A percentile compares a stretch with the other conserved stretches of the same genome.
phyloP scores from a whole-genome alignment of 2,329 filamentous ascomycete genomes.

The Colletotrichum sublineola region DNA sequence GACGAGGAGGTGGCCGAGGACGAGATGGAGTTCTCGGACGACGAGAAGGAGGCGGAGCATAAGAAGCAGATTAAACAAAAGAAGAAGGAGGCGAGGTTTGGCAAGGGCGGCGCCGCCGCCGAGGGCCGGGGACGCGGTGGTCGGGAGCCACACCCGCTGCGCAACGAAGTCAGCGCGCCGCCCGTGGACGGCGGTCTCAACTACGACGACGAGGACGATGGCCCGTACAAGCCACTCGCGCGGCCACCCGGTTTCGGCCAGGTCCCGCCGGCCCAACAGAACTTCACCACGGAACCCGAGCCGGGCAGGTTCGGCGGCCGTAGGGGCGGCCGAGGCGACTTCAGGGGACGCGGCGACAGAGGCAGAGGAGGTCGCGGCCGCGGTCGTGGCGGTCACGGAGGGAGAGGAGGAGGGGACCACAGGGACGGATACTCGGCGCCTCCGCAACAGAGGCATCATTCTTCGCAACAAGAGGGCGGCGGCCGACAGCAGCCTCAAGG shows the following conservation, averaged over 20 bases:
- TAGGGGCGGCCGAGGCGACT: constrained; percentile 60
- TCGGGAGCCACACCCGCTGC: constrained; percentile 56
- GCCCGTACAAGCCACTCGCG: constrained; percentile 78
- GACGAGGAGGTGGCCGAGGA: constrained; percentile 91
- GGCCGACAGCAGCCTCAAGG: constrained; percentile 50
- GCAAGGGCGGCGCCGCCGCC: constrained; percentile 54
- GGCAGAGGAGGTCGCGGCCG: constrained; percentile 55
- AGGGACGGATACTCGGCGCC: constrained; percentile 60
- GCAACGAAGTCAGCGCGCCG: constrained; percentile 55
- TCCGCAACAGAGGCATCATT: constrained; percentile 46
- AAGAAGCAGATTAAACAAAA: constrained; percentile 79
- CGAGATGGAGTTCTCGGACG: constrained; percentile 95
- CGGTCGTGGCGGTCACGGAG: constrained; percentile 53
- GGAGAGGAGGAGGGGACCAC: constrained; percentile 50
- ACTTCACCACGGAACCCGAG: constrained; percentile 56
- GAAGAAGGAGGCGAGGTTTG: constrained; percentile 61
- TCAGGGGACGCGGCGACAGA: constrained; percentile 60
- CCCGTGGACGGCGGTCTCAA: constrained; percentile 61
- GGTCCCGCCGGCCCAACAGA: constrained; percentile 61
- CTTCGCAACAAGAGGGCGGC: constrained; percentile 32
- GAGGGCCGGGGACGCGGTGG: constrained; percentile 49
- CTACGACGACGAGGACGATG: constrained; percentile 78
- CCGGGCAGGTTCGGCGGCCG: constrained; percentile 48
- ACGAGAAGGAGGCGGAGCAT: constrained; percentile 91
- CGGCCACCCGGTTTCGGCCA: constrained; percentile 74